phyloP scores from a whole-genome alignment of 2,329 filamentous ascomycete genomes.

The Alternaria ethzedia region DNA sequence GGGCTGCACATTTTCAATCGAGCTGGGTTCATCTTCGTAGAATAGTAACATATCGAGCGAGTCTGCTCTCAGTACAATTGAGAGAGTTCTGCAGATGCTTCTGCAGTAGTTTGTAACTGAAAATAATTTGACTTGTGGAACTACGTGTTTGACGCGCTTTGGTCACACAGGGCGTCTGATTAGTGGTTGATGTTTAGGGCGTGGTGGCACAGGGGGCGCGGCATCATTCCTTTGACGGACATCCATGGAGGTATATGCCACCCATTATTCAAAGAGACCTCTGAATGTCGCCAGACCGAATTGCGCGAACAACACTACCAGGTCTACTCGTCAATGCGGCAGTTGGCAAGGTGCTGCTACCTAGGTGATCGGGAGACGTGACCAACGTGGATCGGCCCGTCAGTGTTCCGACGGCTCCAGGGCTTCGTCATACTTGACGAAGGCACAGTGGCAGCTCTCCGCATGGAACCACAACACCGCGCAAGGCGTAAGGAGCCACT shows the following conservation, averaged over 20 bases:
- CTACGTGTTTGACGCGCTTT: neutral
- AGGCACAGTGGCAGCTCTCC: neutral
- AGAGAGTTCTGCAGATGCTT: neutral
- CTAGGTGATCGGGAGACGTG: neutral
- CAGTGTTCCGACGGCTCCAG: slow-evolving; percentile 11
- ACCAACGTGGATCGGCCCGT: slow-evolving; percentile 10
- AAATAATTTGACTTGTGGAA: neutral
- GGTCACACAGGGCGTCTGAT: slow-evolving; percentile 1
- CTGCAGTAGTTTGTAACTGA: neutral
- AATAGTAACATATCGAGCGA: neutral
- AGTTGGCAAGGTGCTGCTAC: neutral
- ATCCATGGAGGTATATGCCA: neutral
- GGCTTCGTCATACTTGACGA: slow-evolving; percentile 9
- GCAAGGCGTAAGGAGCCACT: neutral
- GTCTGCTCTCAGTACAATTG: neutral
- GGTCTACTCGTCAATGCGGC: neutral
- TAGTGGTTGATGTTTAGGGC: slow-evolving; percentile 19
- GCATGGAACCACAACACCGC: slow-evolving; percentile 2
- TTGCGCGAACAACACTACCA: neutral
- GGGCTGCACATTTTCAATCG: neutral
- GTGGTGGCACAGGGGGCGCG: slow-evolving; percentile 9
- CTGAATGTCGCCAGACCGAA: neutral
- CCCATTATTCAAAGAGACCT: neutral
- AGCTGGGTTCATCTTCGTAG: neutral
- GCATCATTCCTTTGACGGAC: neutral